These are phyloP conservation scores for Gyromitra esculenta DNA, from an alignment of 2,329 filamentous ascomycete species.

Conservation along the genomic window DNA sequence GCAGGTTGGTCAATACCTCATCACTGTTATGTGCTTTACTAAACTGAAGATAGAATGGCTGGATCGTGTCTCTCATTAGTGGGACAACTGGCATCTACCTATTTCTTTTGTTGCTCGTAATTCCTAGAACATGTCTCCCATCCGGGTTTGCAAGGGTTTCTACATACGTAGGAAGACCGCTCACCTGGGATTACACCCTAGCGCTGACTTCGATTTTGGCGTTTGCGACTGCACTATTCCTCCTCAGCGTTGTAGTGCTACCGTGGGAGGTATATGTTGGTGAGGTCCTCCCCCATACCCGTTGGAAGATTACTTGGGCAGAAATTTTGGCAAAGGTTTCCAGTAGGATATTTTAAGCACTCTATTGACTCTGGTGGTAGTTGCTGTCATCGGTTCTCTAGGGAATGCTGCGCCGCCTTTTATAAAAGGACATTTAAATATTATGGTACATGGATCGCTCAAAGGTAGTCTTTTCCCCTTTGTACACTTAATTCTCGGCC, in stretches of 20 bases:
- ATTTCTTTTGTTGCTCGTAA: conserved; percentile 7
- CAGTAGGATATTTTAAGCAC: conserved; percentile 16
- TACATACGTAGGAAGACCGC: conserved; percentile 6
- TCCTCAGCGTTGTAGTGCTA: not conserved
- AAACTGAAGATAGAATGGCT: conserved; percentile 5
- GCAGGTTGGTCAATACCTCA: conserved; percentile 10
- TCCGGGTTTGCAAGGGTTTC: not conserved
- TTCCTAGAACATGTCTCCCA: not conserved
- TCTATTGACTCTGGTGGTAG: conserved; percentile 5
- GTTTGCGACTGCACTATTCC: conserved; percentile 1
- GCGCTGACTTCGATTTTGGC: not conserved
- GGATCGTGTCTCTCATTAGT: conserved; percentile 15
- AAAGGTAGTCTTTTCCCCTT: not conserved
- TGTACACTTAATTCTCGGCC: too few species aligned
- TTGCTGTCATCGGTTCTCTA: conserved; percentile 7
- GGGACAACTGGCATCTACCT: conserved; percentile 6
- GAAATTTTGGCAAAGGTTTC: not conserved
- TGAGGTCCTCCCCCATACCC: conserved; percentile 3
- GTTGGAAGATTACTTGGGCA: not conserved
- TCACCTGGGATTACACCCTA: conserved; percentile 4
- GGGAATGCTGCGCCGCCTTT: conserved; percentile 14
- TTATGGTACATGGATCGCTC: conserved; percentile 7
- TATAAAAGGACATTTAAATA: not conserved
- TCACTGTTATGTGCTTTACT: not conserved
- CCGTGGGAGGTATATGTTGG: conserved; percentile 12